Base-by-base conservation (phyloP, 2,329 filamentous ascomycete genomes). In the Clonostachys rosea region DNA sequence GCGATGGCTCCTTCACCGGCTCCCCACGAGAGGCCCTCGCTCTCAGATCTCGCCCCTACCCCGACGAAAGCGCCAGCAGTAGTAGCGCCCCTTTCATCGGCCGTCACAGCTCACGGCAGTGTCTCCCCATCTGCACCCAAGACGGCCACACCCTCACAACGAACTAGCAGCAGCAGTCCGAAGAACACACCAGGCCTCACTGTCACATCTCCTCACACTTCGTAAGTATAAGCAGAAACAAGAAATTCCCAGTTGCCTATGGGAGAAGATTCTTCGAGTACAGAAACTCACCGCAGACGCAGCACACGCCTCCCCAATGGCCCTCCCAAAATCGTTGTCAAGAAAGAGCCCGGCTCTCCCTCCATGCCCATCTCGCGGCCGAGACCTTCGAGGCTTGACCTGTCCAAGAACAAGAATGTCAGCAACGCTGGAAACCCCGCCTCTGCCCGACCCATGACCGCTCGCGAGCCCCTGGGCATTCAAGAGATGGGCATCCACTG, bases 401-500 rank as follows among this genome's bases (percentile, higher is more conserved):
- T 95, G 34, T 89, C 88, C 52, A 85, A 84, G 63, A 79, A 79
- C 56, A 70, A 69, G 2, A 61, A 69, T 43, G 47, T 45, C 30
- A 69, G 72, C 34, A 75, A 69, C 50, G 74, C 76, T 35, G 76
- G 72, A 47, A 74, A 75, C 13, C 76, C 80, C 30, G 72, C 72
- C 34, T 81, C 86, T 6, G 84, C 84, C 45, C 83, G 90, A 37
- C 86, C 90, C 36, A 74, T 95, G 67, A 94, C 89, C 9, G 86
- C 85, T 20, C 81, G 89, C 56, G 89, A 95, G 42, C 81, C 85
- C 18, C 71, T 94, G 36, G 88, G 79, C 40, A 92, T 97, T 61
- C 91, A 95, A 59, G 90, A 96, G 67, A 88, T 97, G 24, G 94
- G 94, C 49, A 78, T 97, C 48, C 92, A 92, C 40, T 99, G 94